These are phyloP conservation scores for Kewa caespitosa DNA, from an alignment of 179 eudicot genomes.

Conservation along the genomic window DNA sequence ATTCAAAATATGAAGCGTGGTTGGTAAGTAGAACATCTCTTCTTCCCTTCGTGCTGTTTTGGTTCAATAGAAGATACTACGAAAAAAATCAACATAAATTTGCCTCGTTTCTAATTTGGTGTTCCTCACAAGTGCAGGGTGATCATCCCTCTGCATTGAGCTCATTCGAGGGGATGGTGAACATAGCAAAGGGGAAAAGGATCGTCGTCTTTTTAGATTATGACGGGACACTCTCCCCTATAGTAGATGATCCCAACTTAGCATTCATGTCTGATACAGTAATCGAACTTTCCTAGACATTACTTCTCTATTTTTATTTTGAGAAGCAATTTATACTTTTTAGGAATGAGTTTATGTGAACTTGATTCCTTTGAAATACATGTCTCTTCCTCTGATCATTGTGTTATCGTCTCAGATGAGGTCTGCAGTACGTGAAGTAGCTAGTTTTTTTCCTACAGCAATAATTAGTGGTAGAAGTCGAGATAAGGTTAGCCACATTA, in stretches of 20 bases:
- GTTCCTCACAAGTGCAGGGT: slow-evolving; percentile 30
- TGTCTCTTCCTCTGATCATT: not conserved
- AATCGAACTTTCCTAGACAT: slow-evolving; percentile 3
- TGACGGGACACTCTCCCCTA: slow-evolving; percentile 87
- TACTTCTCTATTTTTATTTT: too few relatives aligned
- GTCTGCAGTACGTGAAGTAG: slow-evolving; percentile 68
- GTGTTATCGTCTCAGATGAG: slow-evolving; percentile 60
- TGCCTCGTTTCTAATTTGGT: not conserved
- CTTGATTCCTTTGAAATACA: too few relatives aligned
- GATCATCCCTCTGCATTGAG: slow-evolving; percentile 75
- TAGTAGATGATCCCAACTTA: slow-evolving; percentile 69
- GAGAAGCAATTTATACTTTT: not conserved
- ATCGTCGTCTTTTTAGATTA: slow-evolving; percentile 78
- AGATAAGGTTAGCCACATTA: slow-evolving; percentile 48
- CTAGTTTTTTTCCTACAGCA: slow-evolving; percentile 72
- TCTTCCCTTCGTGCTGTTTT: not conserved
- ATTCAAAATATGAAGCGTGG: slow-evolving; percentile 35
- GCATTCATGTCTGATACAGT: slow-evolving; percentile 91
- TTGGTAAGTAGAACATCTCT: slow-evolving; percentile 23
- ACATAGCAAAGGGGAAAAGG: slow-evolving; percentile 45
- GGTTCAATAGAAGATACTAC: not conserved
- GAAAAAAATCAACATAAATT: too few relatives aligned
- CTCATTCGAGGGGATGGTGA: slow-evolving; percentile 51
- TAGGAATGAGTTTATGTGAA: not conserved
- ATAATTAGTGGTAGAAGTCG: slow-evolving; percentile 89